Evolutionary conservation across 768 basidiomycete species (phyloP), one percentile per base, ranked within the genome.

Genomic region (Piloderma croceum): DNA sequence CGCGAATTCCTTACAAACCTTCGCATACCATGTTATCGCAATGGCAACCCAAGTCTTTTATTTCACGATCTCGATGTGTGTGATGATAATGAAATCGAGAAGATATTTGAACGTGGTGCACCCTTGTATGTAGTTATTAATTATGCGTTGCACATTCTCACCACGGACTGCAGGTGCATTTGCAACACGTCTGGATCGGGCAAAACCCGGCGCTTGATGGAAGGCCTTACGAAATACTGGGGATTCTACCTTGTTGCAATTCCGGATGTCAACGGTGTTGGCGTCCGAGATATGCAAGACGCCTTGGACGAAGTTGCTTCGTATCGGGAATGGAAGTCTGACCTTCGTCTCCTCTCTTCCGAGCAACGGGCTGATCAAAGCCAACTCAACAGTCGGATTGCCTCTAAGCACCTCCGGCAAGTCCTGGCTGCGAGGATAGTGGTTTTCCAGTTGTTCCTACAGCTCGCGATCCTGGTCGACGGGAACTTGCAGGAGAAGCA

Each of bases 111-210:
- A 36, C 23, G 17, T 41, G 34, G 34, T 24, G 24, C 24, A 37
- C 38, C 33, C 32, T 17, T 42, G 42, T 50, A 44, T n/a, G 42
- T 42, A 23, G 13, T 47, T 42, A 38, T 47, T 20, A 36, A 34
- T 34, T 36, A 23, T 37, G 13, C 32, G 39, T 25, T 24, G 35
- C 24, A 23, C 37, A n/a, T 29, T 24, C 41, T 43, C 36, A 36
- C 45, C 43, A 22, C 21, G 7, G 37, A 21, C 17, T 50, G 24
- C 38, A 50, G 49, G 31, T 42, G 19, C 27, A 38, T 50, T 38
- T 47, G 42, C 39, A 50, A 50, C 31, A 45, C 43, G 20, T 50
- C 43, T 18, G 46, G 49, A 11, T 50, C 46, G 19, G 49, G 49
- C 7, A 50, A 50, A 45, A 47, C 49, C 3, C 49, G 43, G 42